These are phyloP conservation scores for Akanthomyces dipterigenus DNA, from an alignment of 2,329 filamentous ascomycete species.

Conservation along the genomic window DNA sequence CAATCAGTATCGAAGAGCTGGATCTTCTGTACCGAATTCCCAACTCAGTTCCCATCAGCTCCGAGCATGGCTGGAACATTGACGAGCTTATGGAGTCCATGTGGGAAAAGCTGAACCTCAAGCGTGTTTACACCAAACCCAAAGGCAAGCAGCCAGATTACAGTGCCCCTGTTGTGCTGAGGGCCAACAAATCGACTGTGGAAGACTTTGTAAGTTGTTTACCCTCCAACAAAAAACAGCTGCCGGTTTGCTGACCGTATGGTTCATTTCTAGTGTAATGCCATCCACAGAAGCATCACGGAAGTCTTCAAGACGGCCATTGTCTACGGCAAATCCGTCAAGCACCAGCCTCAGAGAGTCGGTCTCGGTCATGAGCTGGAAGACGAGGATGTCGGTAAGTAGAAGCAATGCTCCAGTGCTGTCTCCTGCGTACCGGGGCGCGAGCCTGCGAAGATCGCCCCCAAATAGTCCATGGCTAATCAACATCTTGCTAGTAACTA, in stretches of 20 bases:
- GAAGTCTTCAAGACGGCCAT: conserved; percentile 94
- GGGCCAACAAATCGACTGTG: conserved; percentile 74
- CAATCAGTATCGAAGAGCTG: conserved; percentile 95
- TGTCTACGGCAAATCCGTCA: conserved; percentile 95
- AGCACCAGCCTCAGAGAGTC: conserved; percentile 96
- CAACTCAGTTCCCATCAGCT: conserved; percentile 94
- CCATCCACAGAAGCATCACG: conserved; percentile 91
- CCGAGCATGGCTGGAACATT: conserved; percentile 95
- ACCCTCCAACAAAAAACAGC: background rate
- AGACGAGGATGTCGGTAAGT: conserved; percentile 93
- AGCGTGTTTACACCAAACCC: conserved; percentile 94
- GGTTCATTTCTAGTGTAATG: conserved; percentile 65
- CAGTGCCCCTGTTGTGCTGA: conserved; percentile 80
- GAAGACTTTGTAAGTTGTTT: conserved; percentile 82
- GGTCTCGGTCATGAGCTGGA: conserved; percentile 84
- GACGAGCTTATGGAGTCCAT: conserved; percentile 95
- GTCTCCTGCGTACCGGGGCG: background rate
- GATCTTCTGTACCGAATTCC: conserved; percentile 95
- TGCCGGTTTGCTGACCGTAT: conserved; percentile 26
- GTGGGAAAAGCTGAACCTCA: conserved; percentile 94
- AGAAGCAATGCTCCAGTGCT: conserved; percentile 1
- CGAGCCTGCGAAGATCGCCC: background rate
- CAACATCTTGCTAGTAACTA: conserved; percentile 32
- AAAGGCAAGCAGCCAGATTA: conserved; percentile 96
- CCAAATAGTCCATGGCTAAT: conserved; percentile 20